Evolutionary conservation across 495 filamentous ascomycete species (phyloP), one percentile per base, ranked within the genome.

Genomic region (Evernia prunastri): DNA sequence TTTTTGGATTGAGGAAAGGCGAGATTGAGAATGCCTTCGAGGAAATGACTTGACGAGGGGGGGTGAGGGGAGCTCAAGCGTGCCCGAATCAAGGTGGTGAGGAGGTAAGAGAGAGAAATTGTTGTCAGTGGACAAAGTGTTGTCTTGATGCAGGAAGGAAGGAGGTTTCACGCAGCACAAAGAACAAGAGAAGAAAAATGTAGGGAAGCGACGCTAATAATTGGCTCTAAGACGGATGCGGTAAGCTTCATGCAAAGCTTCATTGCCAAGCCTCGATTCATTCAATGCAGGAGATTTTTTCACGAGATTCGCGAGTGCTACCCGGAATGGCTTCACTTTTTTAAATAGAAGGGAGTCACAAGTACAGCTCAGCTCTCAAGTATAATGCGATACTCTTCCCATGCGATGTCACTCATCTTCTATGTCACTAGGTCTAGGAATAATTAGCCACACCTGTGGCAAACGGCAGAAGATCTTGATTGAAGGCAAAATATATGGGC

Each of bases 11-110:
- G 68, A 68, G 62, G 64, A 63, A 68, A 68, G 71, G 76, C 74
- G 64, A 69, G 69, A 67, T 64, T 70, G 68, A 78, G 74, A 73
- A 72, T 76, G 77, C 75, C 74, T 78, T 70, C 70, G 78, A 76
- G 82, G 85, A 81, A 74, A 66, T 71, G 67, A 71, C 81, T 82
- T 80, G 78, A 75, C 73, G 74, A 77, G 73, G 73, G 75, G n/a
- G 73, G 66, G 60, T 68, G 64, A 91, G 89, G 89, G 89, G 91
- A 89, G 89, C 89, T 92, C 51, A 54, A 54, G 81, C 74, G 88
- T 89, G 89, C 89, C 89, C 89, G 90, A 92, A 89, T 79, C 79
- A 79, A 71, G 68, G 29, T 36, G 56, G 63, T 59, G 62, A 54
- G 66, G 53, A 61, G 57, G 47, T 63, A 58, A 61, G 51, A 59